These are phyloP conservation scores for Bruguiera hainesii DNA, from an alignment of 441 rosid genomes.

Conservation along the genomic window DNA sequence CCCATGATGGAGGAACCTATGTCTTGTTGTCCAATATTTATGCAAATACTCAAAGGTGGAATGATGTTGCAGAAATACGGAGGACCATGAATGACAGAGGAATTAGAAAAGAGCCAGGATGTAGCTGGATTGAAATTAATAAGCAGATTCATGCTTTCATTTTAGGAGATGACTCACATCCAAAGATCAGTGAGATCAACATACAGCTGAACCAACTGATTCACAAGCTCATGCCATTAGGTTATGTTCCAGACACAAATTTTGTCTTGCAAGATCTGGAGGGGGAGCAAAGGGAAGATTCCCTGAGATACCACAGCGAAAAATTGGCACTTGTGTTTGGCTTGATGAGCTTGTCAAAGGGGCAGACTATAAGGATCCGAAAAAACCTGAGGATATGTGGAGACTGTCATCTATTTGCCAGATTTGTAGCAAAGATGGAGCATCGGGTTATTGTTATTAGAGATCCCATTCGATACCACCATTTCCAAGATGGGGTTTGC, in stretches of 20 bases:
- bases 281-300: conserved; percentile 66
- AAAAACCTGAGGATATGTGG: conserved; percentile 69
- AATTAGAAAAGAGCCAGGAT: conserved; percentile 64
- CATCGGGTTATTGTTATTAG: conserved; percentile 13
- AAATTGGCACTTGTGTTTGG: conserved; percentile 65
- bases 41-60: conserved; percentile 65
- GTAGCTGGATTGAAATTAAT: conserved; percentile 75
- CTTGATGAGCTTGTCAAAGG: conserved; percentile 42
- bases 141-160: conserved; percentile 65
- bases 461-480: neutral
- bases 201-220: conserved; percentile 38
- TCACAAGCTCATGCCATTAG: conserved; percentile 38
- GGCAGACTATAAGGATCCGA: conserved; percentile 53
- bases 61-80: conserved; percentile 50
- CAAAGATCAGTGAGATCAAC: conserved; percentile 42
- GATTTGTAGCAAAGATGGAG: neutral
- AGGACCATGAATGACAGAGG: conserved; percentile 48
- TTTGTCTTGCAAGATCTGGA: conserved; percentile 65
- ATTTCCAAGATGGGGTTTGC: conserved; percentile 18
- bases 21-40: conserved; percentile 66
- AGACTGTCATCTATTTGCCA: conserved; percentile 4
- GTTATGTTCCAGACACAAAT: conserved; percentile 65
- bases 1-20: conserved; percentile 67
- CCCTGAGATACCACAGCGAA: conserved; percentile 64
- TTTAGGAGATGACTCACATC: conserved; percentile 59